Percentiles rank a stretch among this genome's conserved stretches.
Evolutionary conservation across 2,329 filamentous ascomycete species (phyloP).

Genomic region (Alternaria arbusti): DNA sequence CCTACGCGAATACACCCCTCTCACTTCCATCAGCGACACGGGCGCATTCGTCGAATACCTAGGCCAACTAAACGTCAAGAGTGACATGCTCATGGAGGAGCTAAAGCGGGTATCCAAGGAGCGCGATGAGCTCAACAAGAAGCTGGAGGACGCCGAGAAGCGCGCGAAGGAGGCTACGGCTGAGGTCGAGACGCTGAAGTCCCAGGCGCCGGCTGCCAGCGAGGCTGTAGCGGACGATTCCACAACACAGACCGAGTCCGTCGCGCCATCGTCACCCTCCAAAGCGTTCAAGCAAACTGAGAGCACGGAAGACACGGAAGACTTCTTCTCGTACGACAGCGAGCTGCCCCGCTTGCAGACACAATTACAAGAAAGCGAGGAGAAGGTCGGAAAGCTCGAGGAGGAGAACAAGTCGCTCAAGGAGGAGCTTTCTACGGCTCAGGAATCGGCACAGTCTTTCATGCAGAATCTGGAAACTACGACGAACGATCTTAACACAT

Average conservation of each 20-base stretch:
- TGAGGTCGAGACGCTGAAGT: conserved; percentile 65
- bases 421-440: conserved; percentile 71
- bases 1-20: conserved; percentile 88
- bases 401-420: conserved; percentile 71
- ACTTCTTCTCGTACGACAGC: conserved; percentile 91
- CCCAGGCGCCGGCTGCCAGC: conserved; percentile 18
- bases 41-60: conserved; percentile 87
- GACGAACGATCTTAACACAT: conserved; percentile 66
- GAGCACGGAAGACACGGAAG: conserved; percentile 60
- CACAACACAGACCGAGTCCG: conserved; percentile 32
- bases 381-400: conserved; percentile 74
- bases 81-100: conserved; percentile 93
- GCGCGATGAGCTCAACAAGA: conserved; percentile 79
- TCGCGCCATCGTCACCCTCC: conserved; percentile 31
- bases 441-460: conserved; percentile 64
- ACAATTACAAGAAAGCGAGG: conserved; percentile 72
- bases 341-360: conserved; percentile 83
- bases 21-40: conserved; percentile 87
- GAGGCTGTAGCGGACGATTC: conserved; percentile 36
- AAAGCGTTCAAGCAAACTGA: conserved; percentile 37
- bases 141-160: conserved; percentile 72
- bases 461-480: conserved; percentile 69
- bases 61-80: conserved; percentile 82
- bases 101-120: conserved; percentile 85
- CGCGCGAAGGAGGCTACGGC: conserved; percentile 67